A percentile compares a stretch with the other conserved stretches of the same genome.
Evolutionary conservation across 1,139 yeast genomes (phyloP).

Genomic region (Debaryomycetaceae sp.): DNA sequence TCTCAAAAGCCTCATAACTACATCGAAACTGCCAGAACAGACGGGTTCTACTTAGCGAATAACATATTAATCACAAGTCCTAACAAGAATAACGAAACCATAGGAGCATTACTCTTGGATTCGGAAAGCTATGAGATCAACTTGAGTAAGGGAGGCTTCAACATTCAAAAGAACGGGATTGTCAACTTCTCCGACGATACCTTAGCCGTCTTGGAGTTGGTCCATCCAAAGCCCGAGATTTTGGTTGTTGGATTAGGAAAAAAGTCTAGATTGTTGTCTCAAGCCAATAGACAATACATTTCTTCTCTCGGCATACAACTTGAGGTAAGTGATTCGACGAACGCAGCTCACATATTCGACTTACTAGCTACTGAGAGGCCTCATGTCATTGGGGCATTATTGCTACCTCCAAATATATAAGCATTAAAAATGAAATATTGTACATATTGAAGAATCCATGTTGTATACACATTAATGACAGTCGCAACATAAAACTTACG

Average conservation of each 20-base stretch:
- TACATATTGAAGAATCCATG: neutral
- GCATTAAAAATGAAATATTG: neutral
- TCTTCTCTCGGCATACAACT: constrained; percentile 61
- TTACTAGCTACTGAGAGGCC: constrained; percentile 80
- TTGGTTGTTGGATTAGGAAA: constrained; percentile 68
- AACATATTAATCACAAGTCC: constrained; percentile 44
- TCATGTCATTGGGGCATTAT: constrained; percentile 60
- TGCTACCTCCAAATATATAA: constrained; percentile 67
- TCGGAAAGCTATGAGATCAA: constrained; percentile 63
- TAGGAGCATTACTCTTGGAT: constrained; percentile 58
- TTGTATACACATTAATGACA: neutral
- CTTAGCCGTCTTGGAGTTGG: constrained; percentile 48
- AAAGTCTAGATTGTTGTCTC: constrained; percentile 59
- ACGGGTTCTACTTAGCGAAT: constrained; percentile 43
- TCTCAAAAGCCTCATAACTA: constrained; percentile 44
- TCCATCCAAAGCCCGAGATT: constrained; percentile 78
- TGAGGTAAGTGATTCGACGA: constrained; percentile 63
- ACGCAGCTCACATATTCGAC: constrained; percentile 72
- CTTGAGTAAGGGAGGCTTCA: constrained; percentile 34
- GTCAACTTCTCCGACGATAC: constrained; percentile 39
- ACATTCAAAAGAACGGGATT: constrained; percentile 40
- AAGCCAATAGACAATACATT: constrained; percentile 46
- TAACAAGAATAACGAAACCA: constrained; percentile 36
- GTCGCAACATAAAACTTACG: no score
- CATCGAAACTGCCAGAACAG: constrained; percentile 37